Evolutionary conservation across 2,329 filamentous ascomycete genomes (phyloP).

Genomic region (Tolypocladium pustulatum): DNA sequence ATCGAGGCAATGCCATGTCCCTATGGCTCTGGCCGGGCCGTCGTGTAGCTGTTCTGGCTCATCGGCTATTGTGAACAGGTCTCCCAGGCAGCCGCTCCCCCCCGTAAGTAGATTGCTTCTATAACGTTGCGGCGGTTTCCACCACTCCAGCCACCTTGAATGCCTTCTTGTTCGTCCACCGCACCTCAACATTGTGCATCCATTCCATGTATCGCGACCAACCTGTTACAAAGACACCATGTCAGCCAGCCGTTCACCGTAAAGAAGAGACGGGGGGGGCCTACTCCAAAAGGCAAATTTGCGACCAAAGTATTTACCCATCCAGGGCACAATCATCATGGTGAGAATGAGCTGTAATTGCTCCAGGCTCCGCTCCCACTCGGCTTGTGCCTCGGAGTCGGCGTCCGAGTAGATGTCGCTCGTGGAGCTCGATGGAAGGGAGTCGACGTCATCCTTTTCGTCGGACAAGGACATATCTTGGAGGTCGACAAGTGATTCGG

Average conservation of each 20-base stretch:
- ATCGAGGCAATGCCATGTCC: not conserved
- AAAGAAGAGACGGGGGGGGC: conserved; percentile 15
- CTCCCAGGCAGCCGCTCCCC: not conserved
- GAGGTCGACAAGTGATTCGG: conserved; percentile 41
- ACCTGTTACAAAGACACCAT: conserved; percentile 38
- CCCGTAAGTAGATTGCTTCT: conserved; percentile 5
- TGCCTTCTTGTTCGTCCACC: conserved; percentile 48
- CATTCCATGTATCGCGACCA: conserved; percentile 94
- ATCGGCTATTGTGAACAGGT: not conserved
- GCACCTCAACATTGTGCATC: conserved; percentile 72
- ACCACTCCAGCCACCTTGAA: conserved; percentile 55
- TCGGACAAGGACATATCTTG: conserved; percentile 33
- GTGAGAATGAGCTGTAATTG: conserved; percentile 87
- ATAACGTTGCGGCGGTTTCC: conserved; percentile 48
- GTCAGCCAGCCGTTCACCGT: not conserved
- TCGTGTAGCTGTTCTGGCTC: not conserved
- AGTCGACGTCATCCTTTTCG: conserved; percentile 51
- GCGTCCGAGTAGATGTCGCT: conserved; percentile 47
- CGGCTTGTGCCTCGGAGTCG: conserved; percentile 77
- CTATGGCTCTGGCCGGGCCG: not conserved
- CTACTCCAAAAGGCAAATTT: conserved; percentile 95
- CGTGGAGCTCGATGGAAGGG: conserved; percentile 51
- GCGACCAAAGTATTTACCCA: conserved; percentile 89
- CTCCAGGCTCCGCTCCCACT: conserved; percentile 91
- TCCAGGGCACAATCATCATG: conserved; percentile 88